A percentile compares a stretch with the other conserved stretches of the same genome.
phyloP scores from a whole-genome alignment of 108 stramenopile species.

The Skeletonema potamos region DNA sequence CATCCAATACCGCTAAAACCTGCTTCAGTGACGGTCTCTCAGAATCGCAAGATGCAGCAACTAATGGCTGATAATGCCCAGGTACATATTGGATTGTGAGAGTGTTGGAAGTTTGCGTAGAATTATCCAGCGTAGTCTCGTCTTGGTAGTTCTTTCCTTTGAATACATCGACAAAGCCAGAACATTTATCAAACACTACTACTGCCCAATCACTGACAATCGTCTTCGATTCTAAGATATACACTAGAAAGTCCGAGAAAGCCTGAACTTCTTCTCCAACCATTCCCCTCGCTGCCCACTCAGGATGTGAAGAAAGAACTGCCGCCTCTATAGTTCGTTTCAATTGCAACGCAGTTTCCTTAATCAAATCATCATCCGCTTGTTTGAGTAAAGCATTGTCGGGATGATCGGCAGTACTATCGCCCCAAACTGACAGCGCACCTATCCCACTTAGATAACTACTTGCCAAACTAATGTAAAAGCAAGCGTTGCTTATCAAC shows the following conservation, averaged over 20 bases:
- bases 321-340: conserved; percentile 65
- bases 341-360: conserved; percentile 50
- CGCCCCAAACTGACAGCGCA: conserved; percentile 39
- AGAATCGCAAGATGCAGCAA: conserved; percentile 11
- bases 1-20: conserved; percentile 49
- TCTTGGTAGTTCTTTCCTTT: conserved; percentile 53
- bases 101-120: conserved; percentile 46
- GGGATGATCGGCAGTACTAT: conserved; percentile 1
- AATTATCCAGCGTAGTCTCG: background rate
- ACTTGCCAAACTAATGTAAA: conserved; percentile 56
- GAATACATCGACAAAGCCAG: conserved; percentile 64
- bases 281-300: conserved; percentile 59
- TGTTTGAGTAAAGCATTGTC: conserved; percentile 21
- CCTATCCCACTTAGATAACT: conserved; percentile 64
- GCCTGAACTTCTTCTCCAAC: conserved; percentile 69
- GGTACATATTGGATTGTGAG: conserved; percentile 55
- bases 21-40: conserved; percentile 45
- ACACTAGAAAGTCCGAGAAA: conserved; percentile 69
- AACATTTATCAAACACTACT: conserved; percentile 55
- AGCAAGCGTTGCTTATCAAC: conserved; percentile 59
- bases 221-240: conserved; percentile 52
- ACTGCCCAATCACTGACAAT: conserved; percentile 64
- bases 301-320: conserved; percentile 61
- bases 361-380: conserved; percentile 44
- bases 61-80: conserved; percentile 61